Evolutionary conservation across 495 filamentous ascomycete genomes (phyloP), one percentile per base, ranked within the genome.

Genomic region (Achaetomiella virescens): DNA sequence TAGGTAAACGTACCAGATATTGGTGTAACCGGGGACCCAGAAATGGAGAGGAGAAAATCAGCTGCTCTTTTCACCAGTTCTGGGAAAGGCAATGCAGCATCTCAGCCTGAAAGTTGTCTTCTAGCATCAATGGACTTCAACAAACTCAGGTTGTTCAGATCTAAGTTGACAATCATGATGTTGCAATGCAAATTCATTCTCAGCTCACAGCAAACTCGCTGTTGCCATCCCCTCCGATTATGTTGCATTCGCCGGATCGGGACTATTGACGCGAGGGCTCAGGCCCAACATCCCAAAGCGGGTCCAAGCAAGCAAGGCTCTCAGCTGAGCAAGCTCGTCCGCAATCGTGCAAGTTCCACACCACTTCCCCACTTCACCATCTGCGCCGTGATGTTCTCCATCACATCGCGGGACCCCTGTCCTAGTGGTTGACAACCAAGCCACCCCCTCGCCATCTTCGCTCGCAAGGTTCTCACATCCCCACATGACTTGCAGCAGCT

Each of bases 201-300:
- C 25, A 43, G 27, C 27, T 5, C 9, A 31, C 27, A 31, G 27
- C 27, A 31, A 31, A 31, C 27, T 4, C 27, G 27, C 5, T 31
- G 27, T 31, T 31, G 27, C 17, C 18, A 21, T 27, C 29, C 8
- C 25, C 11, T 33, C 8, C 45, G 20, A n/a, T 27, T 20, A 27
- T 31, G 35, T 17, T 49, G 47, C 47, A 49, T 49, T 8, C 14
- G 11, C 31, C 35, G 15, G 36, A 18, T 50, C 47, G 15, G 6
- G 33, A 50, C 48, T 50, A 50, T 50, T 50, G 48, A 29, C 48
- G 48, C 35, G 38, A 27, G 48, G 48, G 48, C 48, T 50, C 33
- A 50, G 25, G 37, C 18, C 27, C 5, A 35, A 21, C 48, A 21
- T 18, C 35, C 47, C 12, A 38, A 25, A 37, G 6, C 18, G 15